Base-by-base conservation (phyloP, 768 basidiomycete genomes). In the Mycena leptocephala region DNA sequence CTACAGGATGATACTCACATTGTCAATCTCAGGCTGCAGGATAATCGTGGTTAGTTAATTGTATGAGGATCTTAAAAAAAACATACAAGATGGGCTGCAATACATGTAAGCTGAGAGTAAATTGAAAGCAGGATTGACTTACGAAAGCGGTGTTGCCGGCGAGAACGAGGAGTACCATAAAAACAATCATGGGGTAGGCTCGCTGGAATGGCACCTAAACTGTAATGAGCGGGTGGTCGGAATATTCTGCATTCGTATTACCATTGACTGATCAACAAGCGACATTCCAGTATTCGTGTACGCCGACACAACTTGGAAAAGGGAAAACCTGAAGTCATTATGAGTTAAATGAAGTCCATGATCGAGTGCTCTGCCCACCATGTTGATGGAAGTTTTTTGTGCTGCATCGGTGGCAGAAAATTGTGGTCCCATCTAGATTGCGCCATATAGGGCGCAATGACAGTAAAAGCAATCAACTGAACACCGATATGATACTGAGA, bases 91-190 rank as follows among this genome's bases (percentile, higher is more conserved):
- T 89, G 53, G 96, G 96, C 96, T 97, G 77, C 28, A 71, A 71
- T 71, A 30, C 7, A 35, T 75, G 33, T 70, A 9, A 72, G 56
- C 22, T 3, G 53, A 72, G 20, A 53, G 35, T 22, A 75, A 35
- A 13, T 8, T 55, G 62, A 51, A 53, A 41, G 58, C 58, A 35
- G 59, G 46, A 22, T n/a, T 18, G 6, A 94, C 96, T 89, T 80
- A 98, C 97, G 81, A 96, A 98, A 28, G 92, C 94, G 55, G 97
- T 98, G 82, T 99, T 99, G 13, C 98, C 98, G 62, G 96, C 97
- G 59, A 99, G 84, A 76, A 99, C 94, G 30, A 96, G 85, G 58
- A 97, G 85, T 0, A 92, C 87, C 89, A 97, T 86, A 66, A 92
- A 82, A 33, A 95, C 61, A 70, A 96, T 92, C 93, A 96, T 93